Percentiles rank a stretch among this genome's conserved stretches.
Conservation (phyloP, 73 alveolate species). For the Paramecium biaurelia region DNA sequence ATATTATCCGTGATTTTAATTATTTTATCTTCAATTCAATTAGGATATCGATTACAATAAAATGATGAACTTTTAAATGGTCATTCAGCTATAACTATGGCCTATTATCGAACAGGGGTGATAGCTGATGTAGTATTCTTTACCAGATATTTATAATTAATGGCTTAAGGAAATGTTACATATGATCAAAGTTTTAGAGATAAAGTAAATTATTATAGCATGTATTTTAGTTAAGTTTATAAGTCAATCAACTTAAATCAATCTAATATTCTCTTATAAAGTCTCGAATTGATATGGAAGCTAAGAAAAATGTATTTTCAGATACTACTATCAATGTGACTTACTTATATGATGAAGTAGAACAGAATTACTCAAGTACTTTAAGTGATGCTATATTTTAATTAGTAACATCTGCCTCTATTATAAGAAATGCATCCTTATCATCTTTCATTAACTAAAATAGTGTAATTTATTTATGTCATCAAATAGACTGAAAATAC, state of each 20-base stretch:
- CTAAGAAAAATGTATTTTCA: background rate
- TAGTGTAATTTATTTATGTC: background rate
- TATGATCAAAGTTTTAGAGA: constrained; percentile 21
- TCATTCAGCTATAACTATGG: background rate
- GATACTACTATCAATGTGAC: background rate
- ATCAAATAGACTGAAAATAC: constrained; percentile 16
- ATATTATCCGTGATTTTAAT: background rate
- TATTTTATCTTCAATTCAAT: background rate
- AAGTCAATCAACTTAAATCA: background rate
- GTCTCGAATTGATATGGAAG: background rate
- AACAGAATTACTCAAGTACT: background rate
- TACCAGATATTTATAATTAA: constrained; percentile 8
- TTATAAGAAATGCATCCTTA: constrained; percentile 17
- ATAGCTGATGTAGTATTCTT: constrained; percentile 23
- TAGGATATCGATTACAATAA: constrained; percentile 22
- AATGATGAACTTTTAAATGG: background rate
- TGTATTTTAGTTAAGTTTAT: background rate
- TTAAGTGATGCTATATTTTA: constrained; percentile 31
- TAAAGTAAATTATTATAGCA: background rate
- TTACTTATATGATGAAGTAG: background rate
- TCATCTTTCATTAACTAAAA: background rate
- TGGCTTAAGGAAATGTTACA: constrained; percentile 8
- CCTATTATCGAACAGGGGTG: background rate
- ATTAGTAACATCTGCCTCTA: background rate
- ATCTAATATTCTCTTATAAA: background rate